Evolutionary conservation across 2,329 filamentous ascomycete genomes (phyloP).

Genomic region (Seiridium unicorne): DNA sequence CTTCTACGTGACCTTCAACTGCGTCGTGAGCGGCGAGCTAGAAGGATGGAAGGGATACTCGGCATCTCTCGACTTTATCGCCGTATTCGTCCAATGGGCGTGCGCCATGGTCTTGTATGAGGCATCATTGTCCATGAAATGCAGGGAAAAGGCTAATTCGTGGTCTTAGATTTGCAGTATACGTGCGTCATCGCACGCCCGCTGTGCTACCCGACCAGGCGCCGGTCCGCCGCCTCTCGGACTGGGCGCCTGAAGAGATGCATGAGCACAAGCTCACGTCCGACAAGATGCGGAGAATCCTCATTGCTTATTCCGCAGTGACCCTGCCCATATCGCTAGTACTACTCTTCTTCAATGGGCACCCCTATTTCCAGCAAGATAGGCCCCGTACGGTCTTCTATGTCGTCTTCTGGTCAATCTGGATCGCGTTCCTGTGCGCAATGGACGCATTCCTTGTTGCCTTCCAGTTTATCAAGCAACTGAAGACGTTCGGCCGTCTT

Average conservation of each 20-base stretch:
- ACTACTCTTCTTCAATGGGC: slow-evolving; percentile 6
- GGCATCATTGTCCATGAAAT: too few species aligned
- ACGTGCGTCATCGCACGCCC: slow-evolving; percentile 10
- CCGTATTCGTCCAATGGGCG: slow-evolving; percentile 12
- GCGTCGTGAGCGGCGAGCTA: slow-evolving; percentile 9
- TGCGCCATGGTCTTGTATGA: slow-evolving; percentile 12
- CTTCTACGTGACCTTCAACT: slow-evolving; percentile 9
- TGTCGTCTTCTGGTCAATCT: slow-evolving; percentile 6
- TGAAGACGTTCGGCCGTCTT: slow-evolving; percentile 12
- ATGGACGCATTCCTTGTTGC: slow-evolving; percentile 11
- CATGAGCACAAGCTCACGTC: slow-evolving; percentile 12
- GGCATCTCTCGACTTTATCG: slow-evolving; percentile 9
- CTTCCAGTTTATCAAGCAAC: slow-evolving; percentile 13
- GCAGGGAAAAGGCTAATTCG: neutral
- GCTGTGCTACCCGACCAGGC: slow-evolving; percentile 7
- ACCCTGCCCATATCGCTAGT: slow-evolving; percentile 8
- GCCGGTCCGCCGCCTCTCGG: slow-evolving; percentile 9
- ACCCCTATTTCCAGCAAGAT: neutral
- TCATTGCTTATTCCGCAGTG: slow-evolving; percentile 1
- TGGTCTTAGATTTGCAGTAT: slow-evolving; percentile 2
- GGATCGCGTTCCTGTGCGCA: slow-evolving; percentile 8
- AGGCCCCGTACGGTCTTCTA: neutral
- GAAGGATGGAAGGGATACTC: slow-evolving; percentile 10
- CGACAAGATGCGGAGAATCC: slow-evolving; percentile 4
- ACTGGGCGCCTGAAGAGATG: slow-evolving; percentile 10